phyloP scores from a whole-genome alignment of 2,329 filamentous ascomycete species.

The Pezicula radicicola region DNA sequence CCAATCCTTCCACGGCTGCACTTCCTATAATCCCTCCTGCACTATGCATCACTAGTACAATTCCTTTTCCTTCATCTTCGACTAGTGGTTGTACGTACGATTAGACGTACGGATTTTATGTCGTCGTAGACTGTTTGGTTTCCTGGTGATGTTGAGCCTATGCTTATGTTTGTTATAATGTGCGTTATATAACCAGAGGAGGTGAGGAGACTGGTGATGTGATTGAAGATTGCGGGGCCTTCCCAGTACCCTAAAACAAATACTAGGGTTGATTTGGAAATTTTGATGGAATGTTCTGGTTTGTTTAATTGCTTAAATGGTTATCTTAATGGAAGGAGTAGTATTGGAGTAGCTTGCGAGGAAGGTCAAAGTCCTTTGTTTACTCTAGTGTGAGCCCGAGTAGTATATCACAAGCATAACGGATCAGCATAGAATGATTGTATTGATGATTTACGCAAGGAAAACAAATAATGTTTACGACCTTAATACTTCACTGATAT shows the following conservation, averaged over 20 bases:
- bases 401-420: too few species aligned
- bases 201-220: slow-evolving; percentile 8
- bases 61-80: slow-evolving; percentile 8
- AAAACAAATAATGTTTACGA: too few species aligned
- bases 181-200: slow-evolving; percentile 2
- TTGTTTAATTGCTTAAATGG: neutral
- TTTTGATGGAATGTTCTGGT: neutral
- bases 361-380: too few species aligned
- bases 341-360: too few species aligned
- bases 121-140: slow-evolving; percentile 21
- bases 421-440: too few species aligned
- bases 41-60: slow-evolving; percentile 20
- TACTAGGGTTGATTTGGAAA: slow-evolving; percentile 13
- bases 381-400: too few species aligned
- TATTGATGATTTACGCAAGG: too few species aligned
- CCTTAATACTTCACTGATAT: too few species aligned
- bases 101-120: slow-evolving; percentile 13
- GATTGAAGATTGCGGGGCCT: slow-evolving; percentile 15
- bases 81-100: slow-evolving; percentile 14
- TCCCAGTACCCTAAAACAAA: slow-evolving; percentile 25
- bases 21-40: slow-evolving; percentile 19
- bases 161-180: slow-evolving; percentile 12
- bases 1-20: slow-evolving; percentile 18
- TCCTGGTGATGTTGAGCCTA: slow-evolving; percentile 14
- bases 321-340: too few species aligned